These are phyloP conservation scores for grape (Vitis vinifera) DNA, from an alignment of 164 flowering plant species.

Conservation along the genomic window ASM3070453v1 NC_081810.1:2736501-2737000, in stretches of 20 bases:
- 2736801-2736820: too few relatives aligned
- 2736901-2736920: conserved; percentile 96
- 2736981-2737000: conserved; percentile 93
- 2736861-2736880: conserved; percentile 12
- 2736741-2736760: too few relatives aligned
- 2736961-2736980: conserved; percentile 93
- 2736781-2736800: too few relatives aligned
- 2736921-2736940: conserved; percentile 62
- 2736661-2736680: conserved; percentile 97
- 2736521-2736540: conserved; percentile 23
- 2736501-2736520: conserved; percentile 17
- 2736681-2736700: conserved; percentile 88
- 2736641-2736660: conserved; percentile 84
- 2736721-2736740: neutral
- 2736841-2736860: neutral
- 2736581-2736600: conserved; percentile 39
- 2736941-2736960: conserved; percentile 65
- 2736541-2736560: conserved; percentile 22
- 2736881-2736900: conserved; percentile 99
- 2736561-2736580: conserved; percentile 31
- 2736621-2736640: conserved; percentile 92
- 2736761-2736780: too few relatives aligned
- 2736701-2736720: conserved; percentile 64
- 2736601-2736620: conserved; percentile 48
- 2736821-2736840: too few relatives aligned